Evolutionary conservation across 208 protist genomes (phyloP).

Genomic region (Trypanosoma scelopori): DNA sequence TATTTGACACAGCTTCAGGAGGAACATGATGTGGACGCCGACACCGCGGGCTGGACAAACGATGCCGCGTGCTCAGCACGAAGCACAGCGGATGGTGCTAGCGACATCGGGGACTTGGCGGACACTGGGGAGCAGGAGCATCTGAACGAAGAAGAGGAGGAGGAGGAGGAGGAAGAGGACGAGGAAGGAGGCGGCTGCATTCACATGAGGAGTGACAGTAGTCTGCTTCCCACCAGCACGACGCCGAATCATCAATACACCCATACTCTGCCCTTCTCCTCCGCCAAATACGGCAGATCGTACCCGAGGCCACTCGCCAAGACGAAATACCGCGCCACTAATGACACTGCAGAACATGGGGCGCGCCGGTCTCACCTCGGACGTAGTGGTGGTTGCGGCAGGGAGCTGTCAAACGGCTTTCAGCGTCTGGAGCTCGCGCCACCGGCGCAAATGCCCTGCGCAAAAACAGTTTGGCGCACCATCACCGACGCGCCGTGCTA

Average conservation of each 20-base stretch:
- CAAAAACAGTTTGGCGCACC: constrained; percentile 9
- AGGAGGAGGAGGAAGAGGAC: background rate
- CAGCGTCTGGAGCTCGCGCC: constrained; percentile 18
- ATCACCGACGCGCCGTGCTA: constrained; percentile 28
- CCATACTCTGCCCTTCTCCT: no score
- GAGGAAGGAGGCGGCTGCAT: constrained; percentile 1
- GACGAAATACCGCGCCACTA: no score
- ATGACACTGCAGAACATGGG: no score
- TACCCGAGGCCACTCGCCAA: no score
- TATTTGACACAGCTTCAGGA: constrained; percentile 32
- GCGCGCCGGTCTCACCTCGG: no score
- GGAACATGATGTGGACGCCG: constrained; percentile 3
- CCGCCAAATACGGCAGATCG: no score
- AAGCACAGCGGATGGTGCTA: background rate
- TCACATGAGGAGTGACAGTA: background rate
- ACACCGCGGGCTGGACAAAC: background rate
- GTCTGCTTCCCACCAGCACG: no score
- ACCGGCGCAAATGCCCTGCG: background rate
- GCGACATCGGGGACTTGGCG: background rate
- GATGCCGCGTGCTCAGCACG: constrained; percentile 3
- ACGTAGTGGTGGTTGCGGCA: background rate
- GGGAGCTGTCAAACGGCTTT: constrained; percentile 39
- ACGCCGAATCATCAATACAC: no score
- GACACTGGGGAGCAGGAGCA: background rate
- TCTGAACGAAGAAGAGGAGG: background rate